Evolutionary conservation across 495 filamentous ascomycete genomes (phyloP).

Genomic region (Penicillium argentinense): DNA sequence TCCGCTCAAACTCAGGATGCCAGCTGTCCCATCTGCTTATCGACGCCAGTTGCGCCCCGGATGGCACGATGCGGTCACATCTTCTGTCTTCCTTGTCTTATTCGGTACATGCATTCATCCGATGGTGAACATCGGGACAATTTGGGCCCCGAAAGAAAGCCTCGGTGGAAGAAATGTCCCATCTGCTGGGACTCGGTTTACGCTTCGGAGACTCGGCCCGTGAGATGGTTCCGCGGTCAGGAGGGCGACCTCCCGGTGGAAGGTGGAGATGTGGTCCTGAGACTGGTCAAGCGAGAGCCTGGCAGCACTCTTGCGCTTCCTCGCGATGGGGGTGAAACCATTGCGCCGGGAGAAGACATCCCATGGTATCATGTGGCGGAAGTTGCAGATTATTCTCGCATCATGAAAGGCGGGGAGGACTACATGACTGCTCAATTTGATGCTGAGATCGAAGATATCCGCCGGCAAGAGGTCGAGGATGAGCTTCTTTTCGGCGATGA

Average conservation of each 20-base stretch:
- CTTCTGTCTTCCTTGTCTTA: conserved; percentile 90
- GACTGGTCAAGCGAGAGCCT: conserved; percentile 74
- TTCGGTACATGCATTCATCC: conserved; percentile 91
- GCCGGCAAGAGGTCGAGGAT: conserved; percentile 78
- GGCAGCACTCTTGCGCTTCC: conserved; percentile 85
- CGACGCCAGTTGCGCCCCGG: conserved; percentile 84
- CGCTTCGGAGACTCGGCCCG: conserved; percentile 82
- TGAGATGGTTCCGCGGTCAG: conserved; percentile 88
- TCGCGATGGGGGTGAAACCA: conserved; percentile 72
- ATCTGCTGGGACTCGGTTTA: conserved; percentile 93
- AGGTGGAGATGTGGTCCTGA: conserved; percentile 84
- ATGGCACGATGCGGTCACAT: conserved; percentile 99
- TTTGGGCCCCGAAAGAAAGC: conserved; percentile 65
- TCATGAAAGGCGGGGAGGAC: conserved; percentile 90
- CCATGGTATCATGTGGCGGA: conserved; percentile 95
- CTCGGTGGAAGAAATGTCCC: conserved; percentile 91
- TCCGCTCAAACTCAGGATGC: conserved; percentile 85
- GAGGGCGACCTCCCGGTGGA: conserved; percentile 76
- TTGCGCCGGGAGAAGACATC: conserved; percentile 67
- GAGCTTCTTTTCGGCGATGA: conserved; percentile 93
- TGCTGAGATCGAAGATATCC: conserved; percentile 70
- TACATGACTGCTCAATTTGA: conserved; percentile 84
- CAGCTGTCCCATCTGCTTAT: conserved; percentile 91
- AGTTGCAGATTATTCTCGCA: conserved; percentile 88
- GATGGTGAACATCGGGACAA: conserved; percentile 64